Percentiles rank a stretch among this genome's conserved stretches.
Conservation (phyloP, 768 basidiomycete species). For the Mycena maculata region DNA sequence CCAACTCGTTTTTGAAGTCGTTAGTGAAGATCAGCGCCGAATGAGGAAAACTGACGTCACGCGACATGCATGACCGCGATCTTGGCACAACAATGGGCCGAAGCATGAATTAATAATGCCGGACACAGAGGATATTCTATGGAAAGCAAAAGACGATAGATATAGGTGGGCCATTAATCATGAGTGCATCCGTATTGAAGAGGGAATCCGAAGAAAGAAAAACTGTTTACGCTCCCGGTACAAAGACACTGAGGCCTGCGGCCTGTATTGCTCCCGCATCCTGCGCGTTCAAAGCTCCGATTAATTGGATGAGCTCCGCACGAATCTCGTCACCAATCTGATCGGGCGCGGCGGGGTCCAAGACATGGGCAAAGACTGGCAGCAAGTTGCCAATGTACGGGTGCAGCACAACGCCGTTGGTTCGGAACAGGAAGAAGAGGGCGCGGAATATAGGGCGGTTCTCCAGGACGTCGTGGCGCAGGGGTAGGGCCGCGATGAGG, state of each 20-base stretch:
- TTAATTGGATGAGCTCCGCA: slow-evolving; percentile 77
- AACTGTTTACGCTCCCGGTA: slow-evolving; percentile 55
- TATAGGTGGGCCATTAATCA: slow-evolving; percentile 26
- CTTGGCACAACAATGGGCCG: too few relatives aligned
- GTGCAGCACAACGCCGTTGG: slow-evolving; percentile 74
- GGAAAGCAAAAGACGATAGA: slow-evolving; percentile 18
- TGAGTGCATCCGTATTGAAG: slow-evolving; percentile 18
- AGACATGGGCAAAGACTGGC: slow-evolving; percentile 81
- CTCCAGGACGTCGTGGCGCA: slow-evolving; percentile 90
- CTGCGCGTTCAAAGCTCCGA: slow-evolving; percentile 78
- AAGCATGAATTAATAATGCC: slow-evolving; percentile 14
- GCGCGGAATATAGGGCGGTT: slow-evolving; percentile 91
- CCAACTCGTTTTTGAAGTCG: background rate
- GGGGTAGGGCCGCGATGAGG: slow-evolving; percentile 83
- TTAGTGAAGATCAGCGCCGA: background rate
- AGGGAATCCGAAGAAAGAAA: background rate
- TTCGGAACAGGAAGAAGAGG: slow-evolving; percentile 88
- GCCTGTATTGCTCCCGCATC: slow-evolving; percentile 85
- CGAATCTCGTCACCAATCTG: slow-evolving; percentile 86
- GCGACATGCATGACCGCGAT: background rate
- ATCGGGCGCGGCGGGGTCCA: slow-evolving; percentile 79
- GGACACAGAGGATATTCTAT: slow-evolving; percentile 24
- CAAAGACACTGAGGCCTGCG: slow-evolving; percentile 72
- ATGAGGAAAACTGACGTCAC: background rate
- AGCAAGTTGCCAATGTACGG: slow-evolving; percentile 85